These are phyloP conservation scores for Pseudogymnoascus sp. DNA, from an alignment of 2,329 filamentous ascomycete species.

Conservation along the genomic window DNA sequence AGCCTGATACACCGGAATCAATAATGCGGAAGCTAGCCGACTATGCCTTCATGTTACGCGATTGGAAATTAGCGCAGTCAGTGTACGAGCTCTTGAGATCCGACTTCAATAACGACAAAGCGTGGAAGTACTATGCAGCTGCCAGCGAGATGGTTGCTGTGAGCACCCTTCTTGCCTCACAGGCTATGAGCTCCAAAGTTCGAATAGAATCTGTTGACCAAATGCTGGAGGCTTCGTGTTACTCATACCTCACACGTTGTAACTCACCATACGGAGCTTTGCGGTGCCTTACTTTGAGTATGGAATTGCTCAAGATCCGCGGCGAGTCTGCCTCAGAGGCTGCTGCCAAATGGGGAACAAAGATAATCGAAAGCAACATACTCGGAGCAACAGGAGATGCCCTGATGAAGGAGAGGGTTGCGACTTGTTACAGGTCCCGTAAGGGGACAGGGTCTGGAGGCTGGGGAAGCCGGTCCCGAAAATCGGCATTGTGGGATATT, in stretches of 20 bases:
- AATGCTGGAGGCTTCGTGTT: conserved; percentile 82
- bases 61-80: conserved; percentile 86
- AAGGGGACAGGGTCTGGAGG: conserved; percentile 55
- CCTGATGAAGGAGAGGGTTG: conserved; percentile 77
- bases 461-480: conserved; percentile 68
- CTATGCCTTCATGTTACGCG: conserved; percentile 92
- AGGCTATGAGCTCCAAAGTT: conserved; percentile 63
- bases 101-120: conserved; percentile 92
- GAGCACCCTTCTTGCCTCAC: conserved; percentile 69
- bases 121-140: conserved; percentile 90
- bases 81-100: conserved; percentile 84
- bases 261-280: conserved; percentile 71
- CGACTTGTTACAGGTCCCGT: conserved; percentile 73
- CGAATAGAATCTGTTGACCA: conserved; percentile 75
- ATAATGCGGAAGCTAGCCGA: conserved; percentile 90
- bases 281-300: conserved; percentile 64
- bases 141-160: conserved; percentile 92
- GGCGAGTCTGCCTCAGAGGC: conserved; percentile 77
- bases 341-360: conserved; percentile 75
- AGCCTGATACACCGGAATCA: conserved; percentile 76
- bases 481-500: conserved; percentile 83
- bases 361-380: conserved; percentile 70
- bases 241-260: conserved; percentile 86
- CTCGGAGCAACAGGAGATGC: conserved; percentile 70
- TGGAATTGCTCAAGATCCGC: conserved; percentile 76